These are phyloP conservation scores for Scutellaria galericulata DNA, from an alignment of 257 asterid genomes.

Conservation along the genomic window DNA sequence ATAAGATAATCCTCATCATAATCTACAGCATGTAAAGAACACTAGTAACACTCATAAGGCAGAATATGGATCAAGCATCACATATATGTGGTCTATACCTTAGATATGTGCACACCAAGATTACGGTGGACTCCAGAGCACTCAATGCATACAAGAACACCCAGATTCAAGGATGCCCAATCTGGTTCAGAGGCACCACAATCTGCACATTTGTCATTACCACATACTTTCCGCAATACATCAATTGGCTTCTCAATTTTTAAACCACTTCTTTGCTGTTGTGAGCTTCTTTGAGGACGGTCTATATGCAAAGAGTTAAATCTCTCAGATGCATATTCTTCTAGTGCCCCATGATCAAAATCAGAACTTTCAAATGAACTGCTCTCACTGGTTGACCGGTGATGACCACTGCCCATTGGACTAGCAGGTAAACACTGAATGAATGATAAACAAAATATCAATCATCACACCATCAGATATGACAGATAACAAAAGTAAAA, in stretches of 20 bases:
- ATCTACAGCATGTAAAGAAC: too few relatives aligned
- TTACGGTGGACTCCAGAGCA: conserved; percentile 99
- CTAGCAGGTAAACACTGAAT: conserved; percentile 75
- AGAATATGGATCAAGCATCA: conserved; percentile 5
- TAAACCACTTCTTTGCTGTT: conserved; percentile 60
- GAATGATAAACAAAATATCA: conserved; percentile 22
- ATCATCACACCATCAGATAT: conserved; percentile 7
- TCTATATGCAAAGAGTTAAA: conserved; percentile 65
- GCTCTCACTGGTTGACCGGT: conserved; percentile 95
- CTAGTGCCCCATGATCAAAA: conserved; percentile 82
- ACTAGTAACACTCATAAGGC: not conserved
- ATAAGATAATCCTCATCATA: too few relatives aligned
- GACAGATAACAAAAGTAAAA: conserved; percentile 11
- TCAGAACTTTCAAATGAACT: conserved; percentile 95
- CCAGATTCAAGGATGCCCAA: conserved; percentile 98
- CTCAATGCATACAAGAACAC: conserved; percentile 96
- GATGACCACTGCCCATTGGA: conserved; percentile 95
- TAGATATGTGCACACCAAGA: conserved; percentile 98
- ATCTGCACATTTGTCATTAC: conserved; percentile 94
- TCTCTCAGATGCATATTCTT: conserved; percentile 83
- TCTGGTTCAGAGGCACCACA: conserved; percentile 98
- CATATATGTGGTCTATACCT: conserved; percentile 53
- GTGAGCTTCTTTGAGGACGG: conserved; percentile 71
- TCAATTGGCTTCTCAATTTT: conserved; percentile 93
- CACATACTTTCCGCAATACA: conserved; percentile 74